A percentile compares a stretch with the other conserved stretches of the same genome.
Evolutionary conservation across 192 early-diverging fungal species (phyloP).

Genomic region (Umbelopsis vinacea): DNA sequence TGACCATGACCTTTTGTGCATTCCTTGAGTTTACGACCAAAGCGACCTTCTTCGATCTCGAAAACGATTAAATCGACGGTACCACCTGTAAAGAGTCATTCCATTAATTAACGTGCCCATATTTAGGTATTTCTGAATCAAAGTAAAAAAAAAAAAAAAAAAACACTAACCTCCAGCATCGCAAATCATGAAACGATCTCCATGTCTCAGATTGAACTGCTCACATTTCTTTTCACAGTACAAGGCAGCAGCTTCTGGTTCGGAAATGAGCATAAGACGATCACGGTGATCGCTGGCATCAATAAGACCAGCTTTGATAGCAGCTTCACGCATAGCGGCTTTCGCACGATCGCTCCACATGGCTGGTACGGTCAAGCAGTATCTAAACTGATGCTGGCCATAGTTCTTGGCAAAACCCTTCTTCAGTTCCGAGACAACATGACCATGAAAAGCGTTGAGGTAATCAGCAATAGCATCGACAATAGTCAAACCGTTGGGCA

Average conservation of each 20-base stretch:
- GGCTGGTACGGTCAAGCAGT: conserved; percentile 55
- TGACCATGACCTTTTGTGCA: conserved; percentile 50
- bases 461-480: conserved; percentile 56
- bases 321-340: conserved; percentile 57
- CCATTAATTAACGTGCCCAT: no score
- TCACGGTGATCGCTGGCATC: conserved; percentile 45
- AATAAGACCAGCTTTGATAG: conserved; percentile 54
- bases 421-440: conserved; percentile 49
- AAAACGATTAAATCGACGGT: conserved; percentile 61
- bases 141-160: no score
- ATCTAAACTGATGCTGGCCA: conserved; percentile 45
- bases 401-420: conserved; percentile 46
- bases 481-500: conserved; percentile 45
- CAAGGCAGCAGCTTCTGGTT: conserved; percentile 59
- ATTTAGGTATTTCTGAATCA: no score
- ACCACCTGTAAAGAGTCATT: conserved; percentile 35
- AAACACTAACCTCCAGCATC: conserved; percentile 49
- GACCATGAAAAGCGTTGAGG: conserved; percentile 47
- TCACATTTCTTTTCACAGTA: conserved; percentile 58
- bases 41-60: conserved; percentile 48
- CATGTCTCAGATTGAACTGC: conserved; percentile 52
- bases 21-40: conserved; percentile 43
- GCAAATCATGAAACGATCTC: conserved; percentile 59
- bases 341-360: conserved; percentile 61
- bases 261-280: conserved; percentile 50